Evolutionary conservation across 306 rosid species (phyloP).

Genomic region (Hippophae rhamnoides): DNA sequence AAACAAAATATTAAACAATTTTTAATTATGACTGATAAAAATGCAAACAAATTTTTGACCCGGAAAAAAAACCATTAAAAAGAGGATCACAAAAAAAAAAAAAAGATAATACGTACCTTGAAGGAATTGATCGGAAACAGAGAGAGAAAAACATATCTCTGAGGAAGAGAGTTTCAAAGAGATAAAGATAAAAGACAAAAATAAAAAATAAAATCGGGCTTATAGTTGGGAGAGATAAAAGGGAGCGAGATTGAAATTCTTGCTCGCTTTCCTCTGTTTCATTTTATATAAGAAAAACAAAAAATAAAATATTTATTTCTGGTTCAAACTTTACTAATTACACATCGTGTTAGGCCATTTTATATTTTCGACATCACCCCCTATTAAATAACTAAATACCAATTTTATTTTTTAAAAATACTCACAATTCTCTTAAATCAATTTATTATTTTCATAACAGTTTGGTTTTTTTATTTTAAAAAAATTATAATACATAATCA

Average conservation of each 20-base stretch:
- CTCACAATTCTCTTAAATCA: no score
- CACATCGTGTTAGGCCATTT: not conserved
- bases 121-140: conserved; percentile 24
- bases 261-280: not conserved
- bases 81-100: conserved; percentile 13
- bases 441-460: no score
- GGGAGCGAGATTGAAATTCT: conserved; percentile 20
- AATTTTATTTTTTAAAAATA: no score
- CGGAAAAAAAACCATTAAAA: not conserved
- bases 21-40: conserved; percentile 8
- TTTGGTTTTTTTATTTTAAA: no score
- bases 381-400: not conserved
- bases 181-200: conserved; percentile 20
- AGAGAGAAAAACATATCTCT: conserved; percentile 27
- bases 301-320: not conserved
- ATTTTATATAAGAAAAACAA: not conserved
- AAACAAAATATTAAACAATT: not conserved
- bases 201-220: not conserved
- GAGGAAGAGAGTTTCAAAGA: conserved; percentile 1
- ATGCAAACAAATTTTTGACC: conserved; percentile 20
- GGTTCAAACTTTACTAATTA: conserved; percentile 13
- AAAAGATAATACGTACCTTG: conserved; percentile 14
- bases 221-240: conserved; percentile 19
- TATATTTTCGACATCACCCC: conserved; percentile 5
- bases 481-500: no score